These are phyloP conservation scores for Isatis lusitanica DNA, from an alignment of 441 rosid species.

Conservation along the genomic window DNA sequence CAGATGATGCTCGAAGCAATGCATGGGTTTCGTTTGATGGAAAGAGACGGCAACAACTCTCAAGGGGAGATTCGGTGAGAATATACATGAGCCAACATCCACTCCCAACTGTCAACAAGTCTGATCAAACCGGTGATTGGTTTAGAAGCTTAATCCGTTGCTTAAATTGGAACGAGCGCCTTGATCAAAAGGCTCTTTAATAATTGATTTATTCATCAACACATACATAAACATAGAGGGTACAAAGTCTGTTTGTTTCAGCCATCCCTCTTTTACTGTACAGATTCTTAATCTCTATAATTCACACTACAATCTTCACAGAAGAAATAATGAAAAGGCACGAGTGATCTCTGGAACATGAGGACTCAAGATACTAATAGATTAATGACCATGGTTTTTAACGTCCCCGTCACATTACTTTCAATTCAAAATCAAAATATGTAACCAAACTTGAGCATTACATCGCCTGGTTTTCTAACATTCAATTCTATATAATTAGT, in stretches of 20 bases:
- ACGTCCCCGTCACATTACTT: neutral
- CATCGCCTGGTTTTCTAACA: neutral
- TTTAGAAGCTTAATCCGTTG: conserved; percentile 92
- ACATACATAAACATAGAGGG: conserved; percentile 23
- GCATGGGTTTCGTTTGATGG: conserved; percentile 99
- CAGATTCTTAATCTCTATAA: conserved; percentile 36
- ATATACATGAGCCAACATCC: conserved; percentile 95
- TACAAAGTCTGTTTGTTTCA: conserved; percentile 29
- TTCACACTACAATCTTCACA: conserved; percentile 6
- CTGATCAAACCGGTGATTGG: conserved; percentile 96
- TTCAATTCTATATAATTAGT: neutral
- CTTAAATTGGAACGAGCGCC: conserved; percentile 95
- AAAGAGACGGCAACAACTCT: conserved; percentile 95
- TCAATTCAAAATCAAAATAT: neutral
- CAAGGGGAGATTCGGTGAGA: conserved; percentile 88
- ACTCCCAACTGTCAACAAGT: conserved; percentile 89
- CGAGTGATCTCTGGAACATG: too few species aligned
- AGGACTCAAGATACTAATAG: too few species aligned
- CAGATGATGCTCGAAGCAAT: conserved; percentile 88
- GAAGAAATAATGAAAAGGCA: too few species aligned
- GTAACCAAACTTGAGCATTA: neutral
- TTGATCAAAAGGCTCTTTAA: conserved; percentile 89
- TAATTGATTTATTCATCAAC: conserved; percentile 1
- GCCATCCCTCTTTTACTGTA: conserved; percentile 42
- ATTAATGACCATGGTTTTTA: neutral